Evolutionary conservation across 83 land plant genomes (phyloP).

Genomic region (Picea engelmannii): DNA sequence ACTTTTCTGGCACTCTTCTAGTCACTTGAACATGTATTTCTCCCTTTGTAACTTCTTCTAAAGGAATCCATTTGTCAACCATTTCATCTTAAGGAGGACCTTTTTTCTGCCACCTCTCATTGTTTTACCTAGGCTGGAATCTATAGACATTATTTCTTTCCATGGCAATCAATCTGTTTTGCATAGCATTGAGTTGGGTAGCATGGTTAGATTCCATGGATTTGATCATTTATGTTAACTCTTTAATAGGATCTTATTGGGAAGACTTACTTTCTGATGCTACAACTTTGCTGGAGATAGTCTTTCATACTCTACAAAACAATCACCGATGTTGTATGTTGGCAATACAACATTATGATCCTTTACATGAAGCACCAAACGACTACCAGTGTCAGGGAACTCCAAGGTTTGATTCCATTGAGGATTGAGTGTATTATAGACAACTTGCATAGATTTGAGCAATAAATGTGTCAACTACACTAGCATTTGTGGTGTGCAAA

Average conservation of each 20-base stretch:
- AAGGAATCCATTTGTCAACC: conserved; percentile 89
- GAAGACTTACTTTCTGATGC: too few species aligned
- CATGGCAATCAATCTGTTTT: too few species aligned
- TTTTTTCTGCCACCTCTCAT: too few species aligned
- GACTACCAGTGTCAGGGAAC: conserved; percentile 79
- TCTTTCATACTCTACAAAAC: conserved; percentile 80
- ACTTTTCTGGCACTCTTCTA: conserved; percentile 52
- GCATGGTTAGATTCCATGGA: too few species aligned
- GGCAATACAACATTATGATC: conserved; percentile 92
- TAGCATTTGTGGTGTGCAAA: conserved; percentile 1
- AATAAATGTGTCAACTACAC: background rate
- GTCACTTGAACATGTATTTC: conserved; percentile 91
- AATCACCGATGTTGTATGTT: conserved; percentile 77
- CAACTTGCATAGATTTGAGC: conserved; percentile 51
- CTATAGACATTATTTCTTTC: too few species aligned
- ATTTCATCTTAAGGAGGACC: conserved; percentile 36
- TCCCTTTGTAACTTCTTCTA: conserved; percentile 85
- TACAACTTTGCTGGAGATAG: conserved; percentile 38
- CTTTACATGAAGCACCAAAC: conserved; percentile 72
- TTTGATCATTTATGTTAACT: too few species aligned
- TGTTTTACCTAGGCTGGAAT: too few species aligned
- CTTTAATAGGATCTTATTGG: too few species aligned
- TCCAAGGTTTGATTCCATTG: conserved; percentile 90
- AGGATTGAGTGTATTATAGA: conserved; percentile 84
- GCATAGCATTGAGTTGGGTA: too few species aligned